These are phyloP conservation scores for Neurospora sp. DNA, from an alignment of 495 filamentous ascomycete genomes.

Conservation along the genomic window DNA sequence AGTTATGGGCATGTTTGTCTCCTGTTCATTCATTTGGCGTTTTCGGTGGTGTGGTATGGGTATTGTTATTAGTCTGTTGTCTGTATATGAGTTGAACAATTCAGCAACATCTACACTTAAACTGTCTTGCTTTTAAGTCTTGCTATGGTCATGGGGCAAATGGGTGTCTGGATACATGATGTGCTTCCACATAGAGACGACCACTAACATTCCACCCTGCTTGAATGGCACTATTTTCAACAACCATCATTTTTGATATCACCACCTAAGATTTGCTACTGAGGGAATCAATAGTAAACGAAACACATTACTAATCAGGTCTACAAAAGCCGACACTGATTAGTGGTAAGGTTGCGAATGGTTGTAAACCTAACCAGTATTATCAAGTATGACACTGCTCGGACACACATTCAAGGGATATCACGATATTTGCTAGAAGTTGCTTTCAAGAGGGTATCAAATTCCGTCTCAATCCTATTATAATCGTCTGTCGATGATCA, in stretches of 20 bases:
- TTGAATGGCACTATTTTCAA: not conserved
- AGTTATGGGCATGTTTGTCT: not conserved
- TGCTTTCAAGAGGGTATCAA: not conserved
- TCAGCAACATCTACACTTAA: not conserved
- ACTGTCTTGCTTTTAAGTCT: not conserved
- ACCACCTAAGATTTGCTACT: not conserved
- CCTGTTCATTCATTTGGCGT: not conserved
- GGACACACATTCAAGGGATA: not conserved
- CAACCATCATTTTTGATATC: not conserved
- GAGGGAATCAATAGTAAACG: not conserved
- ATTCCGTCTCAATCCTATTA: not conserved
- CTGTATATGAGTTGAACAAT: not conserved
- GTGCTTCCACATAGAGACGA: not conserved
- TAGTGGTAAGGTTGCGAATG: not conserved
- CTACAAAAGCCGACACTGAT: not conserved
- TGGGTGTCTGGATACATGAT: not conserved
- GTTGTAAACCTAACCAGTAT: not conserved
- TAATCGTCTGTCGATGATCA: not conserved
- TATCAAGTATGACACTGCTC: not conserved
- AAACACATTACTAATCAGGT: not conserved
- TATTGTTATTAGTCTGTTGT: not conserved
- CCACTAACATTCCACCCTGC: too few relatives aligned
- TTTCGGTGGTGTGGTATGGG: not conserved
- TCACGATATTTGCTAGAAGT: not conserved
- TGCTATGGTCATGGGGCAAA: not conserved